Percentiles rank a stretch among this genome's conserved stretches.
These are phyloP conservation scores for Penicillium arizonense DNA, from an alignment of 495 filamentous ascomycete genomes.

Conservation along the genomic window DNA sequence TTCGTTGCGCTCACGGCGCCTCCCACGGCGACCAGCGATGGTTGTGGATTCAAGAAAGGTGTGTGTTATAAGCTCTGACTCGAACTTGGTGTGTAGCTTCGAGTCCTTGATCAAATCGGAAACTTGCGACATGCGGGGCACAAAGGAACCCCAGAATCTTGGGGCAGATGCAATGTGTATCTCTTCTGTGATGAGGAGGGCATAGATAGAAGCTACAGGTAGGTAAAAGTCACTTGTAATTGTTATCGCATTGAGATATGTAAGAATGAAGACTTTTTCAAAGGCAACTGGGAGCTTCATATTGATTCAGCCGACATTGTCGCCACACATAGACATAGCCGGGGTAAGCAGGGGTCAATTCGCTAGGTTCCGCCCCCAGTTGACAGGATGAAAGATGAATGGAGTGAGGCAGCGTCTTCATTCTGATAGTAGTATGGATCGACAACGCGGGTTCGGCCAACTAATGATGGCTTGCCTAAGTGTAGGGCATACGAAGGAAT, in stretches of 20 bases:
- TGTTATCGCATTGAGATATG: neutral
- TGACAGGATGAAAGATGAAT: neutral
- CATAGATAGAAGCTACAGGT: no score
- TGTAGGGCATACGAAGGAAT: constrained; percentile 1
- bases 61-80: constrained; percentile 11
- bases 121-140: constrained; percentile 14
- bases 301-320: no score
- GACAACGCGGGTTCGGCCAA: neutral
- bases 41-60: constrained; percentile 17
- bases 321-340: neutral
- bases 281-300: neutral
- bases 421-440: constrained; percentile 14
- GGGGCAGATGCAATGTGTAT: neutral
- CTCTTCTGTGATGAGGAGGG: no score
- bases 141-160: neutral
- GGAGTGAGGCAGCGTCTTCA: neutral
- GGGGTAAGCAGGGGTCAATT: constrained; percentile 7
- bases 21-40: neutral
- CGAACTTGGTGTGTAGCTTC: constrained; percentile 13
- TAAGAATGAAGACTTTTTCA: neutral
- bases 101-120: constrained; percentile 20
- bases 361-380: neutral
- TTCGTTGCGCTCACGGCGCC: constrained; percentile 12
- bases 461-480: constrained; percentile 1
- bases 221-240: no score